Conservation (phyloP, 164 flowering plant genomes). For the Annona cherimola region DNA sequence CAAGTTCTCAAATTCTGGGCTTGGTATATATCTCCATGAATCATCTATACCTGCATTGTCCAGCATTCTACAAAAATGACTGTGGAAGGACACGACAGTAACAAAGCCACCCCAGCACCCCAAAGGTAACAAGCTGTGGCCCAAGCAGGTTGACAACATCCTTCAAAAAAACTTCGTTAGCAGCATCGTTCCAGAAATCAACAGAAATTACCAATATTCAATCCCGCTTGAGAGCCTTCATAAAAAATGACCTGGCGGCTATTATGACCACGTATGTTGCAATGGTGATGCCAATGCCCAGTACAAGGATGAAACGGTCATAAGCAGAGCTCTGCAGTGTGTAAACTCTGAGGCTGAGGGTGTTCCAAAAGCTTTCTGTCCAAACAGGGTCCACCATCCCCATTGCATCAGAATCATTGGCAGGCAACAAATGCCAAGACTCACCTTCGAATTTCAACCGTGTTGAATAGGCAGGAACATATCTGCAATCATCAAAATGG, state of each 20-base stretch:
- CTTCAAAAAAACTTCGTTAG: neutral
- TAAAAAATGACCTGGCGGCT: constrained; percentile 35
- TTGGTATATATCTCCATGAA: neutral
- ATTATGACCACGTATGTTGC: constrained; percentile 52
- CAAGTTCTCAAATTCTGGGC: too few species aligned
- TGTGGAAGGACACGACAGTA: neutral
- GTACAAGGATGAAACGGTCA: constrained; percentile 50
- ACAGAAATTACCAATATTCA: constrained; percentile 16
- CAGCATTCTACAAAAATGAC: neutral
- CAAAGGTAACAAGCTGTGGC: neutral
- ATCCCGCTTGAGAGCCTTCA: constrained; percentile 72
- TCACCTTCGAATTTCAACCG: constrained; percentile 66
- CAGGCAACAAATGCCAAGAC: constrained; percentile 53
- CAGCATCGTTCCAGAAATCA: neutral
- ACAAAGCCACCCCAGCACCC: neutral
- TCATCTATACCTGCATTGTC: neutral
- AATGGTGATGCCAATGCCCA: constrained; percentile 52
- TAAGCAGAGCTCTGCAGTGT: constrained; percentile 49
- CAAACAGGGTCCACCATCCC: constrained; percentile 76
- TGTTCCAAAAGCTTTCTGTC: constrained; percentile 94
- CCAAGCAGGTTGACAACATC: neutral
- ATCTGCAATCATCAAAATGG: constrained; percentile 38
- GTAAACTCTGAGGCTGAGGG: constrained; percentile 57
- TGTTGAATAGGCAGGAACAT: constrained; percentile 94
- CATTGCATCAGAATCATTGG: constrained; percentile 63